phyloP scores from a whole-genome alignment of 257 asterid genomes.

The Forsythia suspensa region DNA sequence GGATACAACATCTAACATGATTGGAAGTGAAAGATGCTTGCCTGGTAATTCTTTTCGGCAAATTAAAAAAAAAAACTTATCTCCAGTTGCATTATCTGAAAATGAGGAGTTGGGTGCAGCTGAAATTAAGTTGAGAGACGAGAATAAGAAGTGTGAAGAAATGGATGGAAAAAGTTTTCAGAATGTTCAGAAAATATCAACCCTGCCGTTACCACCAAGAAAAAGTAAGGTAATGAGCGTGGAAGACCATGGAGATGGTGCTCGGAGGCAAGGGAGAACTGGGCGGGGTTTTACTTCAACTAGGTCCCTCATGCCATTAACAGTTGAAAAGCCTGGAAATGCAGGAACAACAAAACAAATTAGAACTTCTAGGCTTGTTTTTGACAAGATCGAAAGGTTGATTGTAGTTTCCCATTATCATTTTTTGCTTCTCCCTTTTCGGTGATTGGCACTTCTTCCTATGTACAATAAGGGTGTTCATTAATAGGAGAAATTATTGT shows the following conservation, averaged over 20 bases:
- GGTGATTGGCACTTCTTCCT: too few species aligned
- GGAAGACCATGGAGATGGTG: constrained; percentile 65
- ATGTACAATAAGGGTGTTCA: too few species aligned
- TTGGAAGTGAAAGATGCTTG: constrained; percentile 55
- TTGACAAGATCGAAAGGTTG: constrained; percentile 79
- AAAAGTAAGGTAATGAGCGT: constrained; percentile 59
- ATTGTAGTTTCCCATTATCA: not conserved
- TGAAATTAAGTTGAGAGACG: constrained; percentile 62
- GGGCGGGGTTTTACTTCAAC: constrained; percentile 68
- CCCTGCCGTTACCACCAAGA: constrained; percentile 73
- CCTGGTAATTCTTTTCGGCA: constrained; percentile 69
- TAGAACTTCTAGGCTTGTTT: constrained; percentile 76
- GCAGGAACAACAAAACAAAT: constrained; percentile 81
- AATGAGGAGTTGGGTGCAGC: constrained; percentile 84
- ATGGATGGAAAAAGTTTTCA: constrained; percentile 62
- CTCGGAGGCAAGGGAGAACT: constrained; percentile 83
- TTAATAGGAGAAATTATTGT: not conserved
- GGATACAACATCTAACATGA: constrained; percentile 47
- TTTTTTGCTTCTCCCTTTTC: too few species aligned
- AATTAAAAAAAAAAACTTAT: constrained; percentile 60
- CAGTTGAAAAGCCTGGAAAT: constrained; percentile 68
- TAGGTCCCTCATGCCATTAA: constrained; percentile 65
- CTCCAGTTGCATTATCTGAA: constrained; percentile 74
- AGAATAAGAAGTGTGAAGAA: constrained; percentile 62
- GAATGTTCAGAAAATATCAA: constrained; percentile 77